A percentile compares a stretch with the other conserved stretches of the same genome.
These are phyloP conservation scores for Takashimella koratensis DNA, from an alignment of 1,284 basidiomycete species.

Conservation along the genomic window DNA sequence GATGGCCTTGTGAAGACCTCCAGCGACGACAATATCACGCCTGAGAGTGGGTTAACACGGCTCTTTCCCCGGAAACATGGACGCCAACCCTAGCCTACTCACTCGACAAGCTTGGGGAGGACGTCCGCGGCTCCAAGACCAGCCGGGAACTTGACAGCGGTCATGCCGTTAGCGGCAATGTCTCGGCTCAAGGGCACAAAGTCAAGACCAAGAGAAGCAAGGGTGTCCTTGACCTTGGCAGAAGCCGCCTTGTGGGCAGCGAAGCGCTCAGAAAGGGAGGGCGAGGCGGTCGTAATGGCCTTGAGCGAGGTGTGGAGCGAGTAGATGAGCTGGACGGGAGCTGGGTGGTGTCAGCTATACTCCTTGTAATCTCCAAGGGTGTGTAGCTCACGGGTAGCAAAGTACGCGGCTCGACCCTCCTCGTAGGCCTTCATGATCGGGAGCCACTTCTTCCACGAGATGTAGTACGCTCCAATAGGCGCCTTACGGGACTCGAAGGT, in stretches of 20 bases:
- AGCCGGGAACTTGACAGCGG: constrained; percentile 73
- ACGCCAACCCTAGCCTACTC: no score
- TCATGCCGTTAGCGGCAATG: constrained; percentile 88
- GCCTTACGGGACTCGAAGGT: constrained; percentile 66
- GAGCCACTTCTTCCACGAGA: constrained; percentile 89
- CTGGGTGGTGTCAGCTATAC: no score
- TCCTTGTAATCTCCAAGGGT: no score
- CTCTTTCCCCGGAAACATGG: background rate
- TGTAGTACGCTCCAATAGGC: constrained; percentile 78
- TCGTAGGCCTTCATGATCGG: constrained; percentile 87
- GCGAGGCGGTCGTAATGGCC: constrained; percentile 60
- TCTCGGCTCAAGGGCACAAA: constrained; percentile 61
- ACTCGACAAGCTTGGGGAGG: constrained; percentile 56
- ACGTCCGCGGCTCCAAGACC: constrained; percentile 70
- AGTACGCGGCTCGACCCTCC: constrained; percentile 61
- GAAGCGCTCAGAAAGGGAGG: constrained; percentile 77
- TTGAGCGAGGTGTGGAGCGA: constrained; percentile 78
- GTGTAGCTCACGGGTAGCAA: constrained; percentile 74
- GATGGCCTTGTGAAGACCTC: constrained; percentile 80
- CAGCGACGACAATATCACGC: constrained; percentile 77
- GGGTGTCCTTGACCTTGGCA: constrained; percentile 67
- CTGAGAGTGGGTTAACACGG: constrained; percentile 7
- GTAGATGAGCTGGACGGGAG: constrained; percentile 87
- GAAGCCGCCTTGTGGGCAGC: constrained; percentile 70
- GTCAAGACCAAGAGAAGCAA: constrained; percentile 67